Base-by-base conservation (phyloP, 2,329 filamentous ascomycete species). In the Xylaria sp. region DNA sequence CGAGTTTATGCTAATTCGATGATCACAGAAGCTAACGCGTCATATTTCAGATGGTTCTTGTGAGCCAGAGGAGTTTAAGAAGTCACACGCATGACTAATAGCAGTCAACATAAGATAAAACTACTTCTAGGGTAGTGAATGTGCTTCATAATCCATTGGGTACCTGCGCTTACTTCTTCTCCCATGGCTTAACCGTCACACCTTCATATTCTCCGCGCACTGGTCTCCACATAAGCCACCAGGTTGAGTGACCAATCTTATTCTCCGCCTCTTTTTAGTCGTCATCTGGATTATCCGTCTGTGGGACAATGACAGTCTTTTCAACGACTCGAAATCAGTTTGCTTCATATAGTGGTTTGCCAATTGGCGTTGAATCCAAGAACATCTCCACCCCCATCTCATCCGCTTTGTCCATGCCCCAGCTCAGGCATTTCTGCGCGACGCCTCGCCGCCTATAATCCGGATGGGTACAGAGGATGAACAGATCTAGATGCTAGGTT, bases 211-310 rank as follows among this genome's bases (percentile, higher is more conserved):
- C 38, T 2, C 53, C 53, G 11, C 19, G 3, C 6, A 19, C 4
- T 6, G 17, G 66, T 61, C 52, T 63, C 49, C 57, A 60, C 57
- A 60, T 60, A 11, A 54, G 33, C 14, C 37, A 38, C 50, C 49
- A 70, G 2, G 63, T 66, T 9, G 64, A 66, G 1, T 75, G 74
- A 0, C 77, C 73, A 17, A 81, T 77, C 64, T 80, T 76, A 2
- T 77, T 72, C 40, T 82, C 78, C 1, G 66, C 43, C 23, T 67
- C 58, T 31, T 67, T 67, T 68, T 69, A 72, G 1, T 42, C 25
- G 1, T 69, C 66, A 43, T 72, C 69, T 0, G 64, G 64, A 4
- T 37, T 42, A 2, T 69, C 59, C 2, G 60, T 69, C 17, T 43
- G 9, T 2, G 69, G 70, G 21, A 56, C n/a, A 23, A 49, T 70